phyloP scores from a whole-genome alignment of 1,139 yeast genomes.

The Candida glucosophila region DNA sequence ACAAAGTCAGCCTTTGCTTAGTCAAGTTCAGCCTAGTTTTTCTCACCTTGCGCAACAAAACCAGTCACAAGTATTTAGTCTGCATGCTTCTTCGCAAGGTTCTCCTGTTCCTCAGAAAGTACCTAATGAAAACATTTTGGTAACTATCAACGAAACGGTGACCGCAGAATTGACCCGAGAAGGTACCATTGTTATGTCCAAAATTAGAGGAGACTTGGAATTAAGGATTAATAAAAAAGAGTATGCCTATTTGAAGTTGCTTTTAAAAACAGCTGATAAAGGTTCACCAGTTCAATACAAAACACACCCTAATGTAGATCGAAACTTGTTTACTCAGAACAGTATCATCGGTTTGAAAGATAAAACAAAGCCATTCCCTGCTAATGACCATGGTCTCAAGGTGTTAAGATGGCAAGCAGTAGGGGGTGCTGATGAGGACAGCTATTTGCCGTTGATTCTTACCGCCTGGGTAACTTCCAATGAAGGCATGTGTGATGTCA shows the following conservation, averaged over 20 bases:
- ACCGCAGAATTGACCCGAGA: constrained; percentile 77
- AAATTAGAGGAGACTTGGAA: constrained; percentile 86
- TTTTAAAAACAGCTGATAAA: constrained; percentile 42
- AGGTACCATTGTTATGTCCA: constrained; percentile 67
- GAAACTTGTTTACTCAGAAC: constrained; percentile 49
- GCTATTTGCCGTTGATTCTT: constrained; percentile 61
- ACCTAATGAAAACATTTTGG: constrained; percentile 68
- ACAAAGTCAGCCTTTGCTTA: constrained; percentile 37
- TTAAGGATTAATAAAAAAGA: constrained; percentile 72
- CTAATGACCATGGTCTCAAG: constrained; percentile 82
- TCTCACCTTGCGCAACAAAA: constrained; percentile 7
- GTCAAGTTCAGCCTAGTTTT: constrained; percentile 17
- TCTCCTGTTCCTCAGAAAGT: constrained; percentile 26
- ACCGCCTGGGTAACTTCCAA: constrained; percentile 79
- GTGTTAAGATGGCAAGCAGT: constrained; percentile 85
- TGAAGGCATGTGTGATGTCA: constrained; percentile 60
- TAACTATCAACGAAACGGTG: constrained; percentile 70
- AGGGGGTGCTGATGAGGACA: constrained; percentile 50
- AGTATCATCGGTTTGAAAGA: constrained; percentile 70
- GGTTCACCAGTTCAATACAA: constrained; percentile 61
- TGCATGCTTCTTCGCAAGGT: constrained; percentile 7
- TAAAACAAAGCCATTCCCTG: constrained; percentile 72
- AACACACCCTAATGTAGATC: constrained; percentile 95
- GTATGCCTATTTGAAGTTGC: constrained; percentile 57
- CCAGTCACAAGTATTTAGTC: constrained; percentile 3